Conservation (phyloP, 2,329 filamentous ascomycete species). For the Botryotinia globosa region DNA sequence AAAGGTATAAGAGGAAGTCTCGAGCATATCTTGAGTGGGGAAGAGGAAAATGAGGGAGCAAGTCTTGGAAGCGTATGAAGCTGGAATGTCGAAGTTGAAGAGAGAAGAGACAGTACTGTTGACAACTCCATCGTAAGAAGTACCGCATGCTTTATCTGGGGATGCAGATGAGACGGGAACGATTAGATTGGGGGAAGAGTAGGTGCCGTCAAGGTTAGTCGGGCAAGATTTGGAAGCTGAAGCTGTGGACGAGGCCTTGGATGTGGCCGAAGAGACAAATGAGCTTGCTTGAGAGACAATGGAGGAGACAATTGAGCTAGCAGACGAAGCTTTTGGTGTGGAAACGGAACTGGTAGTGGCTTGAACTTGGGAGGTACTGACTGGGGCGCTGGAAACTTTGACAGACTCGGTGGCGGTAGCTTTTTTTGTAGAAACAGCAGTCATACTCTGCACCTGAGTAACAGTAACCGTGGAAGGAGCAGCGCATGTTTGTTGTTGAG, state of each 20-base stretch:
- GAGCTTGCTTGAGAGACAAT: background rate
- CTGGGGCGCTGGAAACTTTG: background rate
- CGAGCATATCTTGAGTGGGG: conserved; percentile 54
- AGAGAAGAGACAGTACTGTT: conserved; percentile 53
- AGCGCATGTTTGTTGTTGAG: background rate
- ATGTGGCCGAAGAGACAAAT: background rate
- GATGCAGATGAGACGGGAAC: conserved; percentile 55
- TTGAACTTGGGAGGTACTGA: background rate
- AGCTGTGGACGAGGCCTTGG: background rate
- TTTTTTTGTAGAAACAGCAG: background rate
- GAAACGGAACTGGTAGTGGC: background rate
- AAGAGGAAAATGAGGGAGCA: conserved; percentile 66
- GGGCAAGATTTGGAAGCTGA: conserved; percentile 14
- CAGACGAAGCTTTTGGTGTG: background rate
- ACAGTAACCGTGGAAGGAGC: background rate
- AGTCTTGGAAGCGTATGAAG: conserved; percentile 43
- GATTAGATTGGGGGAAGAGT: conserved; percentile 61
- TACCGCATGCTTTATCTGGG: conserved; percentile 52
- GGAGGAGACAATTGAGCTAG: background rate
- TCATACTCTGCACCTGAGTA: background rate
- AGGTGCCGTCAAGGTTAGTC: conserved; percentile 40
- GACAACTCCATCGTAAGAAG: conserved; percentile 54
- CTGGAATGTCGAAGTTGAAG: conserved; percentile 68
- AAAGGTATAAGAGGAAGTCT: conserved; percentile 57
- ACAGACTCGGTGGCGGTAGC: background rate